Conservation (phyloP, 176 grass and related monocot genomes). For the Cymbopogon citratus region DNA sequence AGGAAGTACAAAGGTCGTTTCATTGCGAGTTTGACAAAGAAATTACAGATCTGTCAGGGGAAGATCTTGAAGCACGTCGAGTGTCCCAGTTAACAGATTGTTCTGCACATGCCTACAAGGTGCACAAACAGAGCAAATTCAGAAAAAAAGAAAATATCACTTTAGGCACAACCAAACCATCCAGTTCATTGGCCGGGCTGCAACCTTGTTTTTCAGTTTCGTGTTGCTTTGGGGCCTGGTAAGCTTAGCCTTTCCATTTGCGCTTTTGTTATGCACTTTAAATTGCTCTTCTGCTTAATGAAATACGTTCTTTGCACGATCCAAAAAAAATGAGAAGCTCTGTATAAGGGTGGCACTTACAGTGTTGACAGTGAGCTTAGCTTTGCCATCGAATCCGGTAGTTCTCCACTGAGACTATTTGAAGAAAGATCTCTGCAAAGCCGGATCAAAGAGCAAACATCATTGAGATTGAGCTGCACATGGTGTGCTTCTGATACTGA, state of each 20-base stretch:
- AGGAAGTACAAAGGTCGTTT: neutral
- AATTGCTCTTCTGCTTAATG: no score
- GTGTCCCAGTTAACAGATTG: constrained; percentile 47
- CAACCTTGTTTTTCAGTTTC: no score
- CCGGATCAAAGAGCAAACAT: neutral
- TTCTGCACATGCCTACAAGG: constrained; percentile 52
- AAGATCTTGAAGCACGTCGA: constrained; percentile 47
- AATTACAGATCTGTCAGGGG: constrained; percentile 63
- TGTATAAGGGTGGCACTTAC: constrained; percentile 9
- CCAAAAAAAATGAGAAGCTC: neutral
- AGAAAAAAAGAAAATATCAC: neutral
- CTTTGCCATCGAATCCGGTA: constrained; percentile 39
- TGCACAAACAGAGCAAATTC: neutral
- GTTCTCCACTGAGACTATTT: constrained; percentile 31
- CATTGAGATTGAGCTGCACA: neutral
- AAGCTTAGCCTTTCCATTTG: no score
- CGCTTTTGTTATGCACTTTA: no score
- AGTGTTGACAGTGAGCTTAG: constrained; percentile 44
- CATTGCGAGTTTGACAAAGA: neutral
- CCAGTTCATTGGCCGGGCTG: no score
- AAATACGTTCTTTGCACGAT: no score
- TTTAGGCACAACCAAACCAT: neutral
- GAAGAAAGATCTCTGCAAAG: constrained; percentile 48
- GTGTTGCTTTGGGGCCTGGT: no score
- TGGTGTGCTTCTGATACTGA: neutral